Conservation (phyloP, 1,139 yeast species). For the Diutina rugosa region DNA sequence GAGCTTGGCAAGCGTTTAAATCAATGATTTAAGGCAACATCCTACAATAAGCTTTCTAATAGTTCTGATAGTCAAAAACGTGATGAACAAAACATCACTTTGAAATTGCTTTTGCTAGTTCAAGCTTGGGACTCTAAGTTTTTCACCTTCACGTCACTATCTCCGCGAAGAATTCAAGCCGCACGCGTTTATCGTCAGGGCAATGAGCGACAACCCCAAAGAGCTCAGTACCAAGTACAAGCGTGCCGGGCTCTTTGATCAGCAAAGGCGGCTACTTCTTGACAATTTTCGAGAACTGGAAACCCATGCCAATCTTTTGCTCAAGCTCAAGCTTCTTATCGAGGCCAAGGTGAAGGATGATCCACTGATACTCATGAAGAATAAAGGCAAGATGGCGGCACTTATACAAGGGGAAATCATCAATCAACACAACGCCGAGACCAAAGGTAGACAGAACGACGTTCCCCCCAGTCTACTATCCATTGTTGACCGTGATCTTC, state of each 20-base stretch:
- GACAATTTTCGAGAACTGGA: slow-evolving; percentile 32
- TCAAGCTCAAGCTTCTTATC: slow-evolving; percentile 30
- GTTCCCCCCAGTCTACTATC: background rate
- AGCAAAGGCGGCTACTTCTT: slow-evolving; percentile 27
- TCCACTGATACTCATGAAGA: slow-evolving; percentile 34
- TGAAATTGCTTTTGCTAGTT: no score
- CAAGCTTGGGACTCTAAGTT: no score
- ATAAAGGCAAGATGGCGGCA: slow-evolving; percentile 40
- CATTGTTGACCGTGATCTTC: slow-evolving; percentile 34
- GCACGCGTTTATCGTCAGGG: background rate
- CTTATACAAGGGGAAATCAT: slow-evolving; percentile 38
- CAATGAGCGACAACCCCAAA: slow-evolving; percentile 12
- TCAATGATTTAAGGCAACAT: no score
- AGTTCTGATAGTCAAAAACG: no score
- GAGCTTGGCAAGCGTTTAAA: no score
- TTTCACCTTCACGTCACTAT: no score
- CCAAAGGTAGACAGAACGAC: background rate
- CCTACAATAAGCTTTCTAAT: no score
- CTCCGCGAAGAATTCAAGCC: background rate
- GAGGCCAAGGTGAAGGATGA: slow-evolving; percentile 35
- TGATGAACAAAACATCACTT: no score
- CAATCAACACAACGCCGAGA: slow-evolving; percentile 7
- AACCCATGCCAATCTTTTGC: slow-evolving; percentile 27
- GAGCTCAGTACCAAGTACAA: slow-evolving; percentile 32
- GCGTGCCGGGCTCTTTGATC: slow-evolving; percentile 38